Conservation (phyloP, 2,329 filamentous ascomycete species). For the Exophiala oligosperma region DNA sequence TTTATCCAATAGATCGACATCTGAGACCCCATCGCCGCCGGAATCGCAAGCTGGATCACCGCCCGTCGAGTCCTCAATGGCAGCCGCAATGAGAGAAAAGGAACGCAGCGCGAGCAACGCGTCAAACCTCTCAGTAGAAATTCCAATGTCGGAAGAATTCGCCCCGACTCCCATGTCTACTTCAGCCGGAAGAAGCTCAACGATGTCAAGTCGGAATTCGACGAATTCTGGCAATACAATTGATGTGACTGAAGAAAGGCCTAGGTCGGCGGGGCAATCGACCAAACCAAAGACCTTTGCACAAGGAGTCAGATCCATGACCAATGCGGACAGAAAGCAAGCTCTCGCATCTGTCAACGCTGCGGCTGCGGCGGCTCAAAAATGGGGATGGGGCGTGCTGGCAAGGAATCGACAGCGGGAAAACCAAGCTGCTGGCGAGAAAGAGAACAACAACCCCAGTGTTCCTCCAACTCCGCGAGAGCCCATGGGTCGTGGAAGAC, state of each 20-base stretch:
- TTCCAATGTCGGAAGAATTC: constrained; percentile 1
- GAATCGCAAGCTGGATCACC: constrained; percentile 50
- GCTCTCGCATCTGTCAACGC: constrained; percentile 46
- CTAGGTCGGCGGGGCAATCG: constrained; percentile 14
- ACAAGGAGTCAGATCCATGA: constrained; percentile 27
- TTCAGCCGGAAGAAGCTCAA: constrained; percentile 28
- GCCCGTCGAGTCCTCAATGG: constrained; percentile 36
- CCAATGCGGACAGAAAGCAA: constrained; percentile 39
- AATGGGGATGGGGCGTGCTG: constrained; percentile 58
- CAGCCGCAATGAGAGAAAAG: constrained; percentile 37
- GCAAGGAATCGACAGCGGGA: constrained; percentile 35
- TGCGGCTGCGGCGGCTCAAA: constrained; percentile 59
- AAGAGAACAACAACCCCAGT: constrained; percentile 36
- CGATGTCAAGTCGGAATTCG: constrained; percentile 23
- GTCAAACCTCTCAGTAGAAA: constrained; percentile 47
- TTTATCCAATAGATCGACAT: constrained; percentile 56
- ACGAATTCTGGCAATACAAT: constrained; percentile 25
- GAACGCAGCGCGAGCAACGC: constrained; percentile 48
- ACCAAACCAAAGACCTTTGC: constrained; percentile 16
- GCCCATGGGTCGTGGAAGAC: constrained; percentile 80
- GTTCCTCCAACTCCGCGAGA: constrained; percentile 54
- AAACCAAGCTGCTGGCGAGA: constrained; percentile 37
- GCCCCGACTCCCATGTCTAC: constrained; percentile 26
- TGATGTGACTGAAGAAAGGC: constrained; percentile 10
- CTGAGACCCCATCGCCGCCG: constrained; percentile 56